phyloP scores from a whole-genome alignment of 192 early-diverging fungal genomes.

The Rhizophagus sp. region DNA sequence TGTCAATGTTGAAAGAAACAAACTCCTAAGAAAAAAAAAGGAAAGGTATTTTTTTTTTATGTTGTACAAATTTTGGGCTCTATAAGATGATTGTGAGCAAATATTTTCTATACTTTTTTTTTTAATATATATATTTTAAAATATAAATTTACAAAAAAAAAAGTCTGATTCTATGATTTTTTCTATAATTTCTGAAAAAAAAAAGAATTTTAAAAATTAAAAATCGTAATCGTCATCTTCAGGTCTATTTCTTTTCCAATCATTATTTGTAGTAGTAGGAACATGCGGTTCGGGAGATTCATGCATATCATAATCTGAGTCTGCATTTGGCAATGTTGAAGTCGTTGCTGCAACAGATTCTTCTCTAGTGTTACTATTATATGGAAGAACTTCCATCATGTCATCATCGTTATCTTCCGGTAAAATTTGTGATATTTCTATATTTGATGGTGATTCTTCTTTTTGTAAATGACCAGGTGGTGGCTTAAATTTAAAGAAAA shows the following conservation, averaged over 20 bases:
- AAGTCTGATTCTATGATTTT: too few species aligned
- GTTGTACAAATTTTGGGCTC: too few species aligned
- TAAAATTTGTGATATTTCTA: neutral
- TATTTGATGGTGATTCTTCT: neutral
- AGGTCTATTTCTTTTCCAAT: neutral
- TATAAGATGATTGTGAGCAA: too few species aligned
- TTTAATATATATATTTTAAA: too few species aligned
- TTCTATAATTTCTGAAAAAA: too few species aligned
- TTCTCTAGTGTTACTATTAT: neutral
- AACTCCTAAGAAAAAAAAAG: too few species aligned
- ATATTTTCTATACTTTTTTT: too few species aligned
- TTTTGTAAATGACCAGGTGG: neutral
- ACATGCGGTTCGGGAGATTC: neutral
- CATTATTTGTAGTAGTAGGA: neutral
- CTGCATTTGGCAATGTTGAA: neutral
- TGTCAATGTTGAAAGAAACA: too few species aligned
- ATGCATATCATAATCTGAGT: constrained; percentile 26
- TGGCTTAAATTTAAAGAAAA: neutral
- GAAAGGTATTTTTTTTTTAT: too few species aligned
- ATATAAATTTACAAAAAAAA: too few species aligned
- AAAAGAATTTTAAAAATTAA: neutral
- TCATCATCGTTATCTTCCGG: neutral
- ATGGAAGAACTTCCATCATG: neutral
- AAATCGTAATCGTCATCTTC: neutral
- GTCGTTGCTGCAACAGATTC: neutral